Conservation (phyloP, 768 basidiomycete species). For the Leccinum longicurvipes region DNA sequence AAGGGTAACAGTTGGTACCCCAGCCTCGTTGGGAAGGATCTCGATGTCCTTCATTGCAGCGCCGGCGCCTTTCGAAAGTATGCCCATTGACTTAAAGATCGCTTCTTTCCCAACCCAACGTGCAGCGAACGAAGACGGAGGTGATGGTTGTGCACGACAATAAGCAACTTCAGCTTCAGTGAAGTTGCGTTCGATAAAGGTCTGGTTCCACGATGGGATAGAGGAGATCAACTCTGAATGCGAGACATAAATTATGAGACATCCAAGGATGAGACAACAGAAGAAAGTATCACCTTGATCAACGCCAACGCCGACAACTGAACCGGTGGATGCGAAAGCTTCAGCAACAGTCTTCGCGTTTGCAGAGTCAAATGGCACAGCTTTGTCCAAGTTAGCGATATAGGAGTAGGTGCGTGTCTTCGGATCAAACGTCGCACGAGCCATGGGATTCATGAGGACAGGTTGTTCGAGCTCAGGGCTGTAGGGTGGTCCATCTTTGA, state of each 20-base stretch:
- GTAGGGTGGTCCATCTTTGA: constrained; percentile 94
- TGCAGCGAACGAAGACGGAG: constrained; percentile 88
- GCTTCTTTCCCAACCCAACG: constrained; percentile 99
- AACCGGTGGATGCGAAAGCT: constrained; percentile 31
- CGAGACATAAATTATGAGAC: constrained; percentile 1
- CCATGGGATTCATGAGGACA: constrained; percentile 90
- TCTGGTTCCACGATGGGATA: constrained; percentile 84
- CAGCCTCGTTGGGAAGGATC: constrained; percentile 76
- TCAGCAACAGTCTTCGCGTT: constrained; percentile 68
- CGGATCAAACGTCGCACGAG: constrained; percentile 73
- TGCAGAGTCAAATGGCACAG: constrained; percentile 51
- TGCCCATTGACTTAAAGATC: constrained; percentile 92
- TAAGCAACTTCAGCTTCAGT: constrained; percentile 85
- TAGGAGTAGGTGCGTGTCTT: constrained; percentile 89
- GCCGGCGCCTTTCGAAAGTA: constrained; percentile 85
- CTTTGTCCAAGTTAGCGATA: constrained; percentile 56
- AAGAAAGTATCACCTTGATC: constrained; percentile 66
- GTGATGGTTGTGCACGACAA: constrained; percentile 82
- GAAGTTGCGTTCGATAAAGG: constrained; percentile 90
- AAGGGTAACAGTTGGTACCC: constrained; percentile 73
- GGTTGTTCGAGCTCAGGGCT: constrained; percentile 77
- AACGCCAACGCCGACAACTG: constrained; percentile 77
- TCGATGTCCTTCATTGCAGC: constrained; percentile 98
- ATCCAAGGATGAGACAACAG: neutral
- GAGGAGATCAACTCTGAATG: constrained; percentile 83